Conservation (phyloP, 225 moss, liverwort and hornwort species). For the Sphagnum tenellum region DNA sequence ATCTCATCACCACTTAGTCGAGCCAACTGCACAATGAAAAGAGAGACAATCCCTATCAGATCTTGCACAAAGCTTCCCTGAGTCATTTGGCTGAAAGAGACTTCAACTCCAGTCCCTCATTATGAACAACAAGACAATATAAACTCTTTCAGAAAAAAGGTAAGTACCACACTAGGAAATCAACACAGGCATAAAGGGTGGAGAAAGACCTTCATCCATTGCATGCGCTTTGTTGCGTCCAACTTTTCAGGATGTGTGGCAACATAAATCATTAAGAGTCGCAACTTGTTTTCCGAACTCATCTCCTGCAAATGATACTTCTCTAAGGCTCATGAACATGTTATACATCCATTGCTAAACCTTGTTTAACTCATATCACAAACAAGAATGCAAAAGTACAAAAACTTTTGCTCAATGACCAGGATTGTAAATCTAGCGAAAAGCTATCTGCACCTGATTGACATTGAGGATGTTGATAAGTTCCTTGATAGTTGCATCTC, state of each 20-base stretch:
- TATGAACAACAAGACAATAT: conserved; percentile 8
- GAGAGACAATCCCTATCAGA: neutral
- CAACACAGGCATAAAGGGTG: neutral
- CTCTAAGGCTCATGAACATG: too few species aligned
- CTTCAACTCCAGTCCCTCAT: conserved; percentile 9
- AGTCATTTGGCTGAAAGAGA: conserved; percentile 6
- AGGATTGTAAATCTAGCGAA: too few species aligned
- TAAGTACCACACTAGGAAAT: neutral
- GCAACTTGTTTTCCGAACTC: conserved; percentile 70
- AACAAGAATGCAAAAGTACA: too few species aligned
- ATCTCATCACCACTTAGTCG: conserved; percentile 84
- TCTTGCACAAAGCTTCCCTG: neutral
- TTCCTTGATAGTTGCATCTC: conserved; percentile 97
- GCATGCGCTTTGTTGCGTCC: conserved; percentile 77
- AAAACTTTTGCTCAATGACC: too few species aligned
- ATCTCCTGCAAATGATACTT: conserved; percentile 46
- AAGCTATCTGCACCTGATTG: conserved; percentile 38
- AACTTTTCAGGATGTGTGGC: conserved; percentile 98
- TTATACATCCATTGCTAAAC: too few species aligned
- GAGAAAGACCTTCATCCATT: conserved; percentile 86
- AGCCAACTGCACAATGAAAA: conserved; percentile 51
- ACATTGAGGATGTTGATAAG: conserved; percentile 70
- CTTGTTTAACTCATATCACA: too few species aligned
- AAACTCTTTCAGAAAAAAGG: conserved; percentile 11
- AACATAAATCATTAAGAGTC: conserved; percentile 87